Evolutionary conservation across 2,329 filamentous ascomycete genomes (phyloP), one percentile per base, ranked within the genome.

Genomic region (Scytalidium lignicola): DNA sequence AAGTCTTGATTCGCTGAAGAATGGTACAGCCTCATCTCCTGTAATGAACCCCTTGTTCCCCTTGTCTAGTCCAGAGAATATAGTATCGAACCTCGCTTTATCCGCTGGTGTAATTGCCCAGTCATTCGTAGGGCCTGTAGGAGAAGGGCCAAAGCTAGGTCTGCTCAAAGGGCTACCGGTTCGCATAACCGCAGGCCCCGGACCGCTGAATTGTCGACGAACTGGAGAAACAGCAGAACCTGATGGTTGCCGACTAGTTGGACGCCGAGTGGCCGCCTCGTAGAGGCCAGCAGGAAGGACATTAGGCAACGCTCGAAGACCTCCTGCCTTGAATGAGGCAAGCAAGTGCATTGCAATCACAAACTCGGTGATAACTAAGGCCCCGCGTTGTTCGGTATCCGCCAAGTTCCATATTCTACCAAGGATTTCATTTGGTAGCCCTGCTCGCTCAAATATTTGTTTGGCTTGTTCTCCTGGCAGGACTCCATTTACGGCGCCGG

Each of bases 261-360:
- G 77, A 59, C 86, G 79, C 55, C 90, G 80, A 44, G 88, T 83
- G 8, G 93, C 93, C 42, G 91, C 92, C 63, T 99, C 93, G 63
- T 95, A 96, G 4, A 99, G 74, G 10, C 86, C 88, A 12, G 88
- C 83, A 5, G 93, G 93, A 2, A 99, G 78, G 21, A 86, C 81
- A 52, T 74, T 86, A 1, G 93, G 93, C 49, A 97, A 76, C 18
- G 80, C 83, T 55, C 89, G 84, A 66, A 99, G 78, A 23, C 83
- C 77, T 19, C 90, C 88, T 12, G 84, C 86, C 74, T 95, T 96
- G 71, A 89, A 90, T 12, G 90, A 96, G 13, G 90, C 92, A 54
- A 99, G 77, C 52, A 99, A 75, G 67, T 99, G 93, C 93, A 99
- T 99, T 42, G 93, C 93, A 62, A 99, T 95, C 64, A 96, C 88